A percentile compares a stretch with the other conserved stretches of the same genome.
Evolutionary conservation across 1,139 yeast genomes (phyloP).

Genomic region (Williopsis jadinii): DNA sequence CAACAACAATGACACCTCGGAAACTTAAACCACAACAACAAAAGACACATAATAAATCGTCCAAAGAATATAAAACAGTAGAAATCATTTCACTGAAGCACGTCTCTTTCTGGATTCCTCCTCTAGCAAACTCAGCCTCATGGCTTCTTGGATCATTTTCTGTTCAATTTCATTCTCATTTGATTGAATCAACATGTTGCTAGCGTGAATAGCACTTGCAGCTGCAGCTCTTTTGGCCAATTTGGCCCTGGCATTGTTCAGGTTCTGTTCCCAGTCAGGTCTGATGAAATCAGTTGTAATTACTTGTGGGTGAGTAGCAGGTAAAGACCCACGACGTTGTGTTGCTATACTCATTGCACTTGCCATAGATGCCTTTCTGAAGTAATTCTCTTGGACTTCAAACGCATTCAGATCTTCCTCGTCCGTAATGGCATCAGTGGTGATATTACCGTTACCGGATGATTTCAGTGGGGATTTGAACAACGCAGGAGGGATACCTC

Average conservation of each 20-base stretch:
- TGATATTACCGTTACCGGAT: too few relatives aligned
- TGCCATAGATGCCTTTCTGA: constrained; percentile 13
- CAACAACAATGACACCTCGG: too few relatives aligned
- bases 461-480: constrained; percentile 14
- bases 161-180: constrained; percentile 43
- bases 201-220: constrained; percentile 89
- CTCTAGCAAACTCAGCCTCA: constrained; percentile 64
- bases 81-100: too few relatives aligned
- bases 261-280: constrained; percentile 86
- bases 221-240: constrained; percentile 86
- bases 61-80: too few relatives aligned
- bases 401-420: constrained; percentile 19
- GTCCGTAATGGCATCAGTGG: constrained; percentile 12
- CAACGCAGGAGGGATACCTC: constrained; percentile 37
- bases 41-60: too few relatives aligned
- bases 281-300: constrained; percentile 75
- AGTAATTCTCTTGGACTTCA: constrained; percentile 20
- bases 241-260: constrained; percentile 64
- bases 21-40: too few relatives aligned
- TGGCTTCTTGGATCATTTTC: constrained; percentile 78
- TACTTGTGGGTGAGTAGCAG: constrained; percentile 59
- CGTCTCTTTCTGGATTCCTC: constrained; percentile 45
- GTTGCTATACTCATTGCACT: constrained; percentile 4
- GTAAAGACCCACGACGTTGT: constrained; percentile 41
- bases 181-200: constrained; percentile 45